phyloP scores from a whole-genome alignment of 148 eudicot genomes.

The Limonium bicolor region DNA sequence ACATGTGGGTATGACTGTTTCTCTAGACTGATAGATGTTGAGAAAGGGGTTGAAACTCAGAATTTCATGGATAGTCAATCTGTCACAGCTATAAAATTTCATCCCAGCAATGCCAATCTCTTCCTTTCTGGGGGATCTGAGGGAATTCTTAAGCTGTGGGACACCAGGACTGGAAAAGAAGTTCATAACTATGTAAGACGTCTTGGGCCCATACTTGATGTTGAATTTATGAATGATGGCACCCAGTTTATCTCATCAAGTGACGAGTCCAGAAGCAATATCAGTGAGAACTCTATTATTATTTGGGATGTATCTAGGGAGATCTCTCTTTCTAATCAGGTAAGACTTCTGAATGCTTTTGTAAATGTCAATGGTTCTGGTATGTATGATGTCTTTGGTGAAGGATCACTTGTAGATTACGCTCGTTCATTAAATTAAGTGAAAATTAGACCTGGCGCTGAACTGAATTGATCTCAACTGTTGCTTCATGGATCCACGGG shows the following conservation, averaged over 20 bases:
- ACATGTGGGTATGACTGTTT: constrained; percentile 83
- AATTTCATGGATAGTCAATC: constrained; percentile 65
- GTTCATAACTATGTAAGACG: constrained; percentile 51
- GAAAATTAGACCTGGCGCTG: too few species aligned
- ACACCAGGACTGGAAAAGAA: constrained; percentile 47
- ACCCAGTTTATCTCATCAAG: constrained; percentile 70
- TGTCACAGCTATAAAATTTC: constrained; percentile 58
- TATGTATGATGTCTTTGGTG: too few species aligned
- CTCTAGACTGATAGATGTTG: constrained; percentile 62
- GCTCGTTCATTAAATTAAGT: too few species aligned
- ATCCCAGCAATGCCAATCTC: constrained; percentile 53
- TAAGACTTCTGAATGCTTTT: constrained; percentile 10
- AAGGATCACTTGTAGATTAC: too few species aligned
- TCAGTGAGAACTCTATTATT: constrained; percentile 77
- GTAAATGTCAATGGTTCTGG: too few species aligned
- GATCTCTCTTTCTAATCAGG: constrained; percentile 89
- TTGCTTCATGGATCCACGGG: too few species aligned
- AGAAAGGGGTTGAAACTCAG: constrained; percentile 57
- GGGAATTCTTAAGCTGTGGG: constrained; percentile 76
- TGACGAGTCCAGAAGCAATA: constrained; percentile 60
- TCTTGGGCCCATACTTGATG: constrained; percentile 68
- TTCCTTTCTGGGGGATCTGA: constrained; percentile 83
- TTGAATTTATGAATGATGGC: constrained; percentile 57
- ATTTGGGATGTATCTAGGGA: constrained; percentile 84
- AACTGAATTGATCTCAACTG: too few species aligned